A percentile compares a stretch with the other conserved stretches of the same genome.
Evolutionary conservation across 2,329 filamentous ascomycete species (phyloP).

Genomic region (Penicillium brasilianum): DNA sequence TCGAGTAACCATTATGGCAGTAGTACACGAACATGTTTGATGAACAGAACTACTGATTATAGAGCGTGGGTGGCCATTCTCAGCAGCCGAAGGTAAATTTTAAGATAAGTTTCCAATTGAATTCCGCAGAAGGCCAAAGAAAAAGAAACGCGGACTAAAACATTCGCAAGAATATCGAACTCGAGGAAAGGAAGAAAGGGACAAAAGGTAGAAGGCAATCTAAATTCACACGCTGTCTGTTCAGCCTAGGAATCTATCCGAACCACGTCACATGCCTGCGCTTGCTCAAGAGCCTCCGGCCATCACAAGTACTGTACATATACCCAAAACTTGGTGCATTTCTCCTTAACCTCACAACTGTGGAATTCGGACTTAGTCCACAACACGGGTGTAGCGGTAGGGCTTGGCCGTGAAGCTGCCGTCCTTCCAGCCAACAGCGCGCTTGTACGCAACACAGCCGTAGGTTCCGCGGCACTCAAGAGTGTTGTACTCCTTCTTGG

Average conservation of each 20-base stretch:
- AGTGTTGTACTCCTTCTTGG: constrained; percentile 22
- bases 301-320: not conserved
- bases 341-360: not conserved
- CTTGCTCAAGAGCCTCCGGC: not conserved
- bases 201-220: not conserved
- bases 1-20: too few species aligned
- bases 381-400: constrained; percentile 17
- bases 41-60: too few species aligned
- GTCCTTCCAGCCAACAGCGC: constrained; percentile 16
- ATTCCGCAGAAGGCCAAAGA: too few species aligned
- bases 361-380: constrained; percentile 12
- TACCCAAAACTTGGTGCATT: not conserved
- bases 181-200: too few species aligned
- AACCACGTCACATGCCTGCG: not conserved
- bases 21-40: too few species aligned
- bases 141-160: too few species aligned
- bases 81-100: too few species aligned
- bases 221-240: not conserved
- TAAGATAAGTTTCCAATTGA: too few species aligned
- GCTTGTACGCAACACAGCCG: constrained; percentile 21
- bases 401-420: constrained; percentile 22
- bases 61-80: too few species aligned
- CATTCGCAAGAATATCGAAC: too few species aligned
- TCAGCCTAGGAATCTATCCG: not conserved
- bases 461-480: constrained; percentile 25